These are phyloP conservation scores for Aspergillus saccharolyticus DNA, from an alignment of 495 filamentous ascomycete species.

Conservation along the genomic window DNA sequence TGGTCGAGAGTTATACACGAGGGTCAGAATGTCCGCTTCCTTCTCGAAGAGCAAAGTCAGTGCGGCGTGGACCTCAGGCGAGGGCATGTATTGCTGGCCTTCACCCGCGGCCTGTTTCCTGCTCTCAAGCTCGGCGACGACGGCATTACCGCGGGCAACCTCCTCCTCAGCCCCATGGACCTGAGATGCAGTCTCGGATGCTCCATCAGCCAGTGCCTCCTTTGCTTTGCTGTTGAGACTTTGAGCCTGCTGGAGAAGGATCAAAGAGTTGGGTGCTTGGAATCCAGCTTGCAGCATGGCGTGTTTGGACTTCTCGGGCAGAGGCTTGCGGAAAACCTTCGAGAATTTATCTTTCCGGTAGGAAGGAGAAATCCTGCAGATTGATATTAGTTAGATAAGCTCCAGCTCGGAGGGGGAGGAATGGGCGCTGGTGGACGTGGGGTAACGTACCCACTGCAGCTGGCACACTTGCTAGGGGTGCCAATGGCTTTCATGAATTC, in stretches of 20 bases:
- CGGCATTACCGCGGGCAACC: slow-evolving; percentile 56
- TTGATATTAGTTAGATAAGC: slow-evolving; percentile 18
- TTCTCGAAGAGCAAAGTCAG: slow-evolving; percentile 78
- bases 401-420: slow-evolving; percentile 3
- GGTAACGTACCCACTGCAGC: slow-evolving; percentile 61
- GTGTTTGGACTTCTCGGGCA: slow-evolving; percentile 63
- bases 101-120: slow-evolving; percentile 30
- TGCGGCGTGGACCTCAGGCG: slow-evolving; percentile 69
- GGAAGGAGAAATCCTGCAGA: slow-evolving; percentile 58
- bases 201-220: slow-evolving; percentile 22
- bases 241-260: slow-evolving; percentile 41
- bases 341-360: slow-evolving; percentile 82
- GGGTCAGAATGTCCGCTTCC: slow-evolving; percentile 71
- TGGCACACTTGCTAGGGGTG: slow-evolving; percentile 60
- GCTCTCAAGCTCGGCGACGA: slow-evolving; percentile 29
- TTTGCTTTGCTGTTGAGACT: slow-evolving; percentile 31
- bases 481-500: slow-evolving; percentile 70
- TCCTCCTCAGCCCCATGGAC: slow-evolving; percentile 61
- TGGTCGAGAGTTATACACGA: slow-evolving; percentile 77
- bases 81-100: slow-evolving; percentile 62
- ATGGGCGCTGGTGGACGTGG: background rate
- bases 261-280: slow-evolving; percentile 58
- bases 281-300: slow-evolving; percentile 68
- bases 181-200: slow-evolving; percentile 25
- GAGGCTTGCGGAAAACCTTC: slow-evolving; percentile 86